A percentile compares a stretch with the other conserved stretches of the same genome.
Evolutionary conservation across 2,329 filamentous ascomycete genomes (phyloP).

Genomic region (Cladophialophora bantiana): DNA sequence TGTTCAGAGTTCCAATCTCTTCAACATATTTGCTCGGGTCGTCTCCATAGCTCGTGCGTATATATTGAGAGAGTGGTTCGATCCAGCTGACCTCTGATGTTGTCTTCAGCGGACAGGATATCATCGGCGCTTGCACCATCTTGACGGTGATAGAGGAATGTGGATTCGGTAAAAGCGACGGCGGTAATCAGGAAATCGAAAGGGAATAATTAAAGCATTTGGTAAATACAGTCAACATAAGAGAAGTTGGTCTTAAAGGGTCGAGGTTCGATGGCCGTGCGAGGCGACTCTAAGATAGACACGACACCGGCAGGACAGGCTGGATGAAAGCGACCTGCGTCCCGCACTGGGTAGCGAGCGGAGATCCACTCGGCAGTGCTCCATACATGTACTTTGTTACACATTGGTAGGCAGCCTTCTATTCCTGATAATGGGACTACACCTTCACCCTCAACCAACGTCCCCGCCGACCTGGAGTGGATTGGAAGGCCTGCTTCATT

Average conservation of each 20-base stretch:
- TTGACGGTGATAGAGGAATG: constrained; percentile 38
- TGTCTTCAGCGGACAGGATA: constrained; percentile 87
- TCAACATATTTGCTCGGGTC: constrained; percentile 95
- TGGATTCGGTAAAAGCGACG: neutral
- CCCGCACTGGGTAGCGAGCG: neutral
- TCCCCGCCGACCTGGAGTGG: too few species aligned
- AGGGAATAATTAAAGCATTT: constrained; percentile 11
- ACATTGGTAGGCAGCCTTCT: constrained; percentile 1
- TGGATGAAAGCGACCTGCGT: constrained; percentile 5
- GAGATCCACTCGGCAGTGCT: constrained; percentile 5
- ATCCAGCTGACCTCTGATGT: constrained; percentile 99
- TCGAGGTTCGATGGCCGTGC: constrained; percentile 4
- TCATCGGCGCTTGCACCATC: constrained; percentile 91
- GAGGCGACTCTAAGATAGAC: constrained; percentile 16
- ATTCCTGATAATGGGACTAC: neutral
- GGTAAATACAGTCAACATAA: neutral
- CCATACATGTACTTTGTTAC: neutral
- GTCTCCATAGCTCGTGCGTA: constrained; percentile 91
- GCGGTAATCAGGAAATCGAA: neutral
- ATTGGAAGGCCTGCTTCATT: neutral
- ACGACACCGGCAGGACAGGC: neutral
- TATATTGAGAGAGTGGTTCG: constrained; percentile 87
- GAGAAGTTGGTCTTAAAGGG: neutral
- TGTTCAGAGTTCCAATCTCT: constrained; percentile 92
- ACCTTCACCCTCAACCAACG: neutral